Conservation (phyloP, 2,329 filamentous ascomycete species). For the Monosporascus sp. region DNA sequence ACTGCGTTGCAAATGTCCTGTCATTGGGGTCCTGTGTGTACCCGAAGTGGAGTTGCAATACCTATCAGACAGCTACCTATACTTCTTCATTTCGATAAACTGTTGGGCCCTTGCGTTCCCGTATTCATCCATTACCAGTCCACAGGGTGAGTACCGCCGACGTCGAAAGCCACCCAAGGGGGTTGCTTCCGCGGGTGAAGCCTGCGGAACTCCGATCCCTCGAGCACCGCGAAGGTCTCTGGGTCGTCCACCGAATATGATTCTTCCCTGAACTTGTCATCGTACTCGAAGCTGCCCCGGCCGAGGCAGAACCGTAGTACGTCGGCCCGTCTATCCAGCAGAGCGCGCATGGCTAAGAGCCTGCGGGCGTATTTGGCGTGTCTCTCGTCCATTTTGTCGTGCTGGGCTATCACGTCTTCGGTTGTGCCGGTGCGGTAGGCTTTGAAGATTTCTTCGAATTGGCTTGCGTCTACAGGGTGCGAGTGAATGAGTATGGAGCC, state of each 20-base stretch:
- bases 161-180: not conserved
- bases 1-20: too few species aligned
- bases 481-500: not conserved
- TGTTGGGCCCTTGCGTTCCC: too few species aligned
- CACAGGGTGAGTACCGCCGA: not conserved
- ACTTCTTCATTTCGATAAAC: too few species aligned
- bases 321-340: not conserved
- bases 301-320: not conserved
- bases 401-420: not conserved
- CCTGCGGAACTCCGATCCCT: not conserved
- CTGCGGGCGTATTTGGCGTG: not conserved
- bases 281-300: not conserved
- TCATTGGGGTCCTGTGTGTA: too few species aligned
- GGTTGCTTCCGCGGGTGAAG: not conserved
- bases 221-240: not conserved
- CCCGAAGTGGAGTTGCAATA: too few species aligned
- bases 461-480: not conserved
- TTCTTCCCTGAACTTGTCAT: not conserved
- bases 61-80: too few species aligned
- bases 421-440: not conserved
- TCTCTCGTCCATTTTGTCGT: not conserved
- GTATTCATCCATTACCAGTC: not conserved
- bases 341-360: not conserved
- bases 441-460: slow-evolving; percentile 1
- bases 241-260: not conserved